These are phyloP conservation scores for Lodderomyces parapsilosis DNA, from an alignment of 1,139 yeast species.

Conservation along the genomic window DNA sequence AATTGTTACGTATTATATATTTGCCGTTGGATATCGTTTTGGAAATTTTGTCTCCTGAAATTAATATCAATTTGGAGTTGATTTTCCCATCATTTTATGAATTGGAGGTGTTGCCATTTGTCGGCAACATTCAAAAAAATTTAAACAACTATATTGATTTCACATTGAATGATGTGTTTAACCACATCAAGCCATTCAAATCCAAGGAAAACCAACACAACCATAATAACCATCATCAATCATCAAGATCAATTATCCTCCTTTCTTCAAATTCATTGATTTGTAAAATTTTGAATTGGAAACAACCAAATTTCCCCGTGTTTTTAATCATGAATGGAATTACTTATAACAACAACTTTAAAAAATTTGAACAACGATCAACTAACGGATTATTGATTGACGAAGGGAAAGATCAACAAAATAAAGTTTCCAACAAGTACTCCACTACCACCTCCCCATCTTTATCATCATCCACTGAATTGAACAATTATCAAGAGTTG, in stretches of 20 bases:
- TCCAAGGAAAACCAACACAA: conserved; percentile 8
- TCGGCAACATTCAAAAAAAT: conserved; percentile 45
- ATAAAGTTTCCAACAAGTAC: not conserved
- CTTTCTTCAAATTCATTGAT: conserved; percentile 84
- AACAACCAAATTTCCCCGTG: conserved; percentile 96
- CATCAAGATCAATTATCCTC: conserved; percentile 67
- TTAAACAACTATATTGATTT: conserved; percentile 76
- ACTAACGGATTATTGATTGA: conserved; percentile 43
- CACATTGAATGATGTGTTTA: conserved; percentile 69
- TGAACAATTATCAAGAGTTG: conserved; percentile 35
- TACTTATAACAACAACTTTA: conserved; percentile 30
- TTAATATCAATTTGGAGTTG: conserved; percentile 76
- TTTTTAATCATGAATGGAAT: conserved; percentile 77
- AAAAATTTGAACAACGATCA: conserved; percentile 38
- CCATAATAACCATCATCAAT: conserved; percentile 7
- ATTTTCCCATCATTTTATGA: conserved; percentile 78
- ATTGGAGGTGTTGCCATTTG: conserved; percentile 52
- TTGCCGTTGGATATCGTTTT: conserved; percentile 67
- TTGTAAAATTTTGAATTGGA: conserved; percentile 94
- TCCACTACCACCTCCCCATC: not conserved
- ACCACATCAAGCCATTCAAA: conserved; percentile 57
- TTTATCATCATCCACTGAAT: not conserved
- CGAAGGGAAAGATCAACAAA: conserved; percentile 4
- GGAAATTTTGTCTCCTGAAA: conserved; percentile 49
- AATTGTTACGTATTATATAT: conserved; percentile 42